Evolutionary conservation across 768 basidiomycete genomes (phyloP).

Genomic region (Pulveroboletus sp.): DNA sequence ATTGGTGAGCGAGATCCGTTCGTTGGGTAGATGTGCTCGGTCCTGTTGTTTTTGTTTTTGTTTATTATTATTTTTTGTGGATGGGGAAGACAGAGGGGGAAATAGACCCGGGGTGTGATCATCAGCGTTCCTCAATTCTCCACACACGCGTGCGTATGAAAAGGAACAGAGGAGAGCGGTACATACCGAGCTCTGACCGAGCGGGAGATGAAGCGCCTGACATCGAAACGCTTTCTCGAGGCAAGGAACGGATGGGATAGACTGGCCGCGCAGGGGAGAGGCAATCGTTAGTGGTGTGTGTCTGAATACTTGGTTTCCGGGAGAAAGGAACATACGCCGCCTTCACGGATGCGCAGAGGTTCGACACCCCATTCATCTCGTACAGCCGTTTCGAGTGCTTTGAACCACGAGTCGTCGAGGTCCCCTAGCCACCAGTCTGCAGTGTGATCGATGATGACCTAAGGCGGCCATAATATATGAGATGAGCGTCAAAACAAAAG

Average conservation of each 20-base stretch:
- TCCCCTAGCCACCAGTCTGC: conserved; percentile 98
- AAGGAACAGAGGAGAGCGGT: not conserved
- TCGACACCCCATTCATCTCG: conserved; percentile 81
- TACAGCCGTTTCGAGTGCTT: conserved; percentile 77
- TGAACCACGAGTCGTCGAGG: conserved; percentile 81
- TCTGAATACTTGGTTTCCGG: not conserved
- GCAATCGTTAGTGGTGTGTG: not conserved
- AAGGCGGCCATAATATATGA: not conserved
- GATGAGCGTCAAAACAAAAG: not conserved
- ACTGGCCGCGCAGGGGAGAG: conserved; percentile 39
- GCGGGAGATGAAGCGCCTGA: conserved; percentile 86
- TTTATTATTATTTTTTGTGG: not conserved
- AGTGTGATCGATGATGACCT: conserved; percentile 77
- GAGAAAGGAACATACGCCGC: conserved; percentile 56
- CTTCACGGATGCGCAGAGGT: conserved; percentile 88
- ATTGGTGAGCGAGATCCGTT: conserved; percentile 83
- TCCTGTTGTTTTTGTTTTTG: conserved; percentile 38
- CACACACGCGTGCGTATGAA: not conserved
- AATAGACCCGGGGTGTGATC: conserved; percentile 19
- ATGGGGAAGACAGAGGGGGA: not conserved
- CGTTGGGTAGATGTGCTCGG: conserved; percentile 91
- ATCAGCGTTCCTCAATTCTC: not conserved
- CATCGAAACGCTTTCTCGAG: conserved; percentile 90
- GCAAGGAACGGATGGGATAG: conserved; percentile 90
- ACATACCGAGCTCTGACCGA: conserved; percentile 86